Conservation (phyloP, 2,329 filamentous ascomycete species). For the Cladosporium sp. region DNA sequence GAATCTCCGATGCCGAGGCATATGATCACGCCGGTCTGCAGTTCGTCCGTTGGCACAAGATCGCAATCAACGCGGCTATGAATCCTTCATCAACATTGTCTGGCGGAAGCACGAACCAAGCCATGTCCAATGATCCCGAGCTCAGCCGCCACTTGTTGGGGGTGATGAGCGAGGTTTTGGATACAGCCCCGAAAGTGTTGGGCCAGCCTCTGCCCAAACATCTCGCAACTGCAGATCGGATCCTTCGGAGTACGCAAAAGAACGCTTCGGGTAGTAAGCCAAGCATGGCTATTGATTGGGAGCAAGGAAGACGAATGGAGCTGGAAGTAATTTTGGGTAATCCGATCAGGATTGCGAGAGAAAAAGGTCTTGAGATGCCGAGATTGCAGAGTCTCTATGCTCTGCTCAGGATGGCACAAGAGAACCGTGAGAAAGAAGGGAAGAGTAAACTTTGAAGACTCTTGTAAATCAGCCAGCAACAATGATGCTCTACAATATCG, state of each 20-base stretch:
- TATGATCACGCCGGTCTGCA: slow-evolving; percentile 62
- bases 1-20: slow-evolving; percentile 58
- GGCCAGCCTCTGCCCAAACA: slow-evolving; percentile 54
- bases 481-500: no score
- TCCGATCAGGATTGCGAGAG: slow-evolving; percentile 58
- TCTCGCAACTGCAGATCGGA: slow-evolving; percentile 57
- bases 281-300: slow-evolving; percentile 66
- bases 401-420: slow-evolving; percentile 56
- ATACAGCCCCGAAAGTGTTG: slow-evolving; percentile 57
- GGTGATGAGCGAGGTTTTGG: slow-evolving; percentile 65
- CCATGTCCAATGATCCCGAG: slow-evolving; percentile 60
- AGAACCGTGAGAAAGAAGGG: slow-evolving; percentile 40
- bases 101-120: slow-evolving; percentile 57
- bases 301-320: slow-evolving; percentile 59
- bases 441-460: slow-evolving; percentile 20
- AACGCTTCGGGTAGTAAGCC: slow-evolving; percentile 56
- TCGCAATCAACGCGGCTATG: slow-evolving; percentile 70
- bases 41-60: slow-evolving; percentile 68
- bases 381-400: slow-evolving; percentile 63
- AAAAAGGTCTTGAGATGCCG: slow-evolving; percentile 58
- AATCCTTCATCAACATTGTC: slow-evolving; percentile 65
- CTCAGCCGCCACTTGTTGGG: slow-evolving; percentile 55
- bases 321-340: slow-evolving; percentile 68
- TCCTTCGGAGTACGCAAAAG: slow-evolving; percentile 56
- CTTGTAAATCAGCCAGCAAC: background rate